Percentiles rank a stretch among this genome's conserved stretches.
phyloP scores from a whole-genome alignment of 768 basidiomycete species.

The Suillus luteus region DNA sequence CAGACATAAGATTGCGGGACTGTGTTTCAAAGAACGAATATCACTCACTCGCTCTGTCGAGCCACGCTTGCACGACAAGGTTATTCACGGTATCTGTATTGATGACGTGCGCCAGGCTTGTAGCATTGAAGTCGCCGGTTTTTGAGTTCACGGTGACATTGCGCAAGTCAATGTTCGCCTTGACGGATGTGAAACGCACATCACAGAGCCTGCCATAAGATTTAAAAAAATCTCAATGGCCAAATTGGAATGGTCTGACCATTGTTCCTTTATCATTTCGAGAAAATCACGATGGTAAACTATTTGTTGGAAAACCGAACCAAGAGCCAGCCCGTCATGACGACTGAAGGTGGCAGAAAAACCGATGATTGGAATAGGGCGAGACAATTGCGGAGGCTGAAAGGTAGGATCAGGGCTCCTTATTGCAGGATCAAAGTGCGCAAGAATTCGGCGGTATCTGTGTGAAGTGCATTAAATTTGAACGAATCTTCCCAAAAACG shows the following conservation, averaged over 20 bases:
- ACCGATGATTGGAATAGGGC: constrained; percentile 81
- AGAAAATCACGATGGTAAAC: constrained; percentile 92
- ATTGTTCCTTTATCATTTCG: constrained; percentile 91
- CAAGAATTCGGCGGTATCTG: constrained; percentile 83
- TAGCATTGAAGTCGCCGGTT: constrained; percentile 82
- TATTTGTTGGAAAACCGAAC: constrained; percentile 86
- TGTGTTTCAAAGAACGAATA: constrained; percentile 7
- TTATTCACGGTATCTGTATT: constrained; percentile 79
- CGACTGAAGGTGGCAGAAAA: constrained; percentile 95
- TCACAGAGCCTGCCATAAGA: constrained; percentile 67
- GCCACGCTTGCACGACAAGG: constrained; percentile 80
- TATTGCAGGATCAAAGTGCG: constrained; percentile 75
- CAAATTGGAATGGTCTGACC: constrained; percentile 44
- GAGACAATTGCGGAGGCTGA: constrained; percentile 37
- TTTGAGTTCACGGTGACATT: constrained; percentile 63
- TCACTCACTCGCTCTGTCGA: constrained; percentile 76
- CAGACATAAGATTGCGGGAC: constrained; percentile 5
- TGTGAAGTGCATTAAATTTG: constrained; percentile 16
- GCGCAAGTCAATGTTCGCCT: constrained; percentile 69
- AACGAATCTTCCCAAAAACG: neutral
- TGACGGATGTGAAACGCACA: constrained; percentile 82
- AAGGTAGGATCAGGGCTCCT: constrained; percentile 50
- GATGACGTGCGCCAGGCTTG: constrained; percentile 76
- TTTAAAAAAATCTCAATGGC: neutral
- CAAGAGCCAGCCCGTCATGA: constrained; percentile 87